Base-by-base conservation (phyloP, 306 rosid genomes). In the Cyclanthera cordifolia region DNA sequence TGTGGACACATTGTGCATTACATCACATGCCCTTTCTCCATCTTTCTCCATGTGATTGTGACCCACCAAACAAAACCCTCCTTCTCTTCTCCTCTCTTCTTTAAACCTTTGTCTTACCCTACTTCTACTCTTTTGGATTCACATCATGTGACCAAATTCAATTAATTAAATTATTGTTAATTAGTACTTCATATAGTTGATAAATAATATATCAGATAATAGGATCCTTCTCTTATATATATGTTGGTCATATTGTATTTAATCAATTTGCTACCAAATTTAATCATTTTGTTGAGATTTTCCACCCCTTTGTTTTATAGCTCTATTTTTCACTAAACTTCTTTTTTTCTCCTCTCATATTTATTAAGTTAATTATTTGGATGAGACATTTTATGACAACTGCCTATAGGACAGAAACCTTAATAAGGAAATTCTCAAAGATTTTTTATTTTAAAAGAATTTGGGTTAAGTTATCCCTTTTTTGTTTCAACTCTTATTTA, bases 1-100 rank as follows among this genome's bases (percentile, higher is more conserved):
- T 74, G 82, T 56, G 45, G 79, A 82, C 75, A 60, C 55, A 73
- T 21, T 63, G 53, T 19, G 70, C 73, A 76, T 75, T 75, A 50
- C 79, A 75, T 77, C 86, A 82, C 86, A 79, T 84, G 86, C 78
- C 71, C 69, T 39, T 69, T 84, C 81, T 73, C 68, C 68, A 82
- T 82, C 64, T 68, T 81, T 82, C 64, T 68, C 82, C 89, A 85
- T 45, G 70, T 65, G 70, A 65, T 65, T 82, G 83, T 79, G 89
- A 79, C 89, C 81, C 86, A 67, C 82, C 32, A 59, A 17, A 67
- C 82, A 59, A 59, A 17, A 59, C 47, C 47, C 28, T 13, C 41
- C 49, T 60, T 20, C 41, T 37, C 49, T 60, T 60, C 43, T 27
- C 30, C 3, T 27, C 30, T 27, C 43, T 37, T 2, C 4, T 32